A percentile compares a stretch with the other conserved stretches of the same genome.
Evolutionary conservation across 225 moss, liverwort and hornwort species (phyloP).

Genomic region (Thuidium tamariscinum): DNA sequence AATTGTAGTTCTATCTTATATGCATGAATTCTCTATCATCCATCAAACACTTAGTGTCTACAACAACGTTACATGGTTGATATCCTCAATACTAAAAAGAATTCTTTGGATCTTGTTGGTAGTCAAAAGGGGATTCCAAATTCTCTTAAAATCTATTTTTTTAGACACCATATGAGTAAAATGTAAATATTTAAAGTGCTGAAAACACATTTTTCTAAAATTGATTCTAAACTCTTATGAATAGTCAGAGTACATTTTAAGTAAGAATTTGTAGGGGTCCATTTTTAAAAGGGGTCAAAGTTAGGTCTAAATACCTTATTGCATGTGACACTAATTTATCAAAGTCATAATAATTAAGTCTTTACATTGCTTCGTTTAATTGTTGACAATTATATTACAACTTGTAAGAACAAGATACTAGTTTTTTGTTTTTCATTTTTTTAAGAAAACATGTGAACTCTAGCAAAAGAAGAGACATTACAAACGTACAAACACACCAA

Average conservation of each 20-base stretch:
- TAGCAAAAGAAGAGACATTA: not conserved
- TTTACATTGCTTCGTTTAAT: accelerated
- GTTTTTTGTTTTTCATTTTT: not conserved
- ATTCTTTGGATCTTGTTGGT: no score
- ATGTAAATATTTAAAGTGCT: no score
- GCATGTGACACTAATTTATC: not conserved
- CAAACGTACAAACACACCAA: not conserved
- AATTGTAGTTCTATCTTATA: no score
- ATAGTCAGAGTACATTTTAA: not conserved
- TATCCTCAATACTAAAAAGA: no score
- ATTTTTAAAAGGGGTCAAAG: not conserved
- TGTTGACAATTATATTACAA: not conserved
- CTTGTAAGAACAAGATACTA: not conserved
- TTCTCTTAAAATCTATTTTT: no score
- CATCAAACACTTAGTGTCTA: no score
- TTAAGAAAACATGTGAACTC: accelerated
- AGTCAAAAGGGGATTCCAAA: no score
- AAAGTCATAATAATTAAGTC: not conserved
- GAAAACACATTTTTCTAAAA: no score
- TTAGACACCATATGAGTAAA: no score
- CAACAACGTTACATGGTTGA: no score
- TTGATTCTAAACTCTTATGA: not conserved
- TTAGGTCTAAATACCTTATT: not conserved
- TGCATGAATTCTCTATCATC: no score
- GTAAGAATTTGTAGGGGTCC: not conserved